Base-by-base conservation (phyloP, 1,139 yeast genomes). In the Kurtzmaniella quercitrusa region DNA sequence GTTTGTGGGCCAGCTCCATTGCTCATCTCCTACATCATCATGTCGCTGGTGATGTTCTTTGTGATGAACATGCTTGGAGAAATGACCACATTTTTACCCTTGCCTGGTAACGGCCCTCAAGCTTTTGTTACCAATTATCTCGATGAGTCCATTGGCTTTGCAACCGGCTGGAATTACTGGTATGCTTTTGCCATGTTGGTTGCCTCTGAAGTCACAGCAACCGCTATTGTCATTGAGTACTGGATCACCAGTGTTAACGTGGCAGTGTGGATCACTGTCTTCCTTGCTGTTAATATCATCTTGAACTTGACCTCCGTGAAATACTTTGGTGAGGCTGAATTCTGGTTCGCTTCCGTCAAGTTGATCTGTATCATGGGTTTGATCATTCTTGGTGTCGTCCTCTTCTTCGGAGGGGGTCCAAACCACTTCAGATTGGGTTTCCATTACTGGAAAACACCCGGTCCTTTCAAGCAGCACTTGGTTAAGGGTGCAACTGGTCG, bases 311-410 rank as follows among this genome's bases (percentile, higher is more conserved):
- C 63, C 40, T 67, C 77, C 7, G 81, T 82, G 23, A 66, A 63
- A 46, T 71, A 68, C 40, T 82, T 78, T 53, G 88, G 88, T 33
- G 88, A 82, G 54, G 66, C 82, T 8, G 88, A 82, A 57, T 82
- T 79, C 56, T 79, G 81, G 77, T 69, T 83, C 49, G 87, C 90
- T 0, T 63, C 81, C 27, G 64, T 83, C 46, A 84, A 70, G 47
- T 59, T 71, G 48, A 55, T 69, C 42, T 62, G 70, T 4, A 61
- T 69, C 41, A 52, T 62, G 3, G 73, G 73, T 2, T 62, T 70
- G 48, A 66, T 70, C 43, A 66, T 71, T 37, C 56, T 68, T 44
- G 75, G 75, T n/a, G 62, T 63, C 55, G 77, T 63, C 52, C 62
- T 63, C 49, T 75, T 60, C 52, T 70, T 70, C 50, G 80, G 80